These are phyloP conservation scores for Rhodotorula sp. DNA, from an alignment of 1,284 basidiomycete species.

Conservation along the genomic window DNA sequence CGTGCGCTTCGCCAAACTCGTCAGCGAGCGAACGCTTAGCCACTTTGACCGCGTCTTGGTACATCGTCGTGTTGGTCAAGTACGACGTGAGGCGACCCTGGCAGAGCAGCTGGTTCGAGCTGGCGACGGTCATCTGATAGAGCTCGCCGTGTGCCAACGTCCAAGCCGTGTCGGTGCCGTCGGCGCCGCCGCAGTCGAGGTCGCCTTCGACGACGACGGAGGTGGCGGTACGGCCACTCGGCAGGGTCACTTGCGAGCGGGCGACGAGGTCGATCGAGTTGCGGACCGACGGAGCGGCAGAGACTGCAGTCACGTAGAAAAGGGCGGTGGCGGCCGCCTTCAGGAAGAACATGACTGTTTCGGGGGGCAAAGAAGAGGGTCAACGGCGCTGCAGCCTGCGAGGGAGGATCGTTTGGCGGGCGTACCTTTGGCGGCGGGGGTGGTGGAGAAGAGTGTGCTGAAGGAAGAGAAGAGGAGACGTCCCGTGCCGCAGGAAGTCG, in stretches of 20 bases:
- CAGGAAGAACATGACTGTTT: not conserved
- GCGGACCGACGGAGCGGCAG: not conserved
- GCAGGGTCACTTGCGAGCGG: not conserved
- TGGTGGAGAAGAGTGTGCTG: too few species aligned
- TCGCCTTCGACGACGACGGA: not conserved
- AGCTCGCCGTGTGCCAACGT: not conserved
- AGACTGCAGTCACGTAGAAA: not conserved
- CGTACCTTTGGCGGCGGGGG: too few species aligned
- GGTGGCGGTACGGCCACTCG: not conserved
- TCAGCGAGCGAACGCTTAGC: not conserved
- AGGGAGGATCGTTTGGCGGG: too few species aligned
- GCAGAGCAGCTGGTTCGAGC: not conserved
- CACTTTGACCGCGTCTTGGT: not conserved
- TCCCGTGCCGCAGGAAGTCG: too few species aligned
- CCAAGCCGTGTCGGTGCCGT: not conserved
- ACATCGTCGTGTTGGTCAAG: not conserved
- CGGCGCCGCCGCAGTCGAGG: not conserved
- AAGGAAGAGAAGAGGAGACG: too few species aligned
- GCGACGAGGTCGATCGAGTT: conserved; percentile 1
- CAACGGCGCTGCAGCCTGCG: too few species aligned
- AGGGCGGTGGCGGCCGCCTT: not conserved
- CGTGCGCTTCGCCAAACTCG: not conserved
- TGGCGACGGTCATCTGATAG: not conserved
- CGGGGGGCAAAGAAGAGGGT: too few species aligned
- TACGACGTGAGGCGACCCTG: not conserved